Evolutionary conservation across 169 alveolate species (phyloP), one percentile per base, ranked within the genome.

Genomic region (Babesia sp.): DNA sequence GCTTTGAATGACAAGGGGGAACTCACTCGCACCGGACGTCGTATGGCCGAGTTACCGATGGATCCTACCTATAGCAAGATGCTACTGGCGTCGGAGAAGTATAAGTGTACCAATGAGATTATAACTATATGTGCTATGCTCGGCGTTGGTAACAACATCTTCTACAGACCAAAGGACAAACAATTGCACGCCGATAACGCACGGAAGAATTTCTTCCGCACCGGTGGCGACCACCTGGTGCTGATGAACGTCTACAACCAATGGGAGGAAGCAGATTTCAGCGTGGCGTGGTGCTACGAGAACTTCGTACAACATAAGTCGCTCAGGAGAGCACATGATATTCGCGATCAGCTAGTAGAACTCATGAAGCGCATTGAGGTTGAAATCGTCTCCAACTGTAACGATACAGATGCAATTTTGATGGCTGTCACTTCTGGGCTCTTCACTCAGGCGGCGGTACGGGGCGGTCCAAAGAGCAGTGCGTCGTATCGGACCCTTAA

Each of bases 31-130:
- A 60, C 94, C 12, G 99, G 99, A 2, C 87, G 99, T 46, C 94
- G 98, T 59, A 98, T 98, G 99, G 99, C 99, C 5, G 99, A 97
- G 86, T 96, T 98, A 44, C 99, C 99, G 16, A 81, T 98, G 60
- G 99, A 98, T 71, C 99, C 99, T 33, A 94, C 94, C 94, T 93
- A 94, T 55, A 91, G 98, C 51, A 97, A 97, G 93, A 86, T 93
- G 84, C 60, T 94, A 56, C 82, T 95, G 45, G 72, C 92, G 22
- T 91, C 99, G 9, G 98, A 93, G 73, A 92, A 96, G 82, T 97
- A 94, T 93, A 92, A 92, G 64, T 97, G 99, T 86, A 96, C 97
- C 22, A 96, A 97, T 60, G 98, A 98, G 84, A 92, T 95, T 29
- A 82, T 97, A 37, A 95, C 98, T 20, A 96, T 98, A n/a, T 92